A percentile compares a stretch with the other conserved stretches of the same genome.
These are phyloP conservation scores for Rhodofomes roseus DNA, from an alignment of 1,284 basidiomycete species.

Conservation along the genomic window DNA sequence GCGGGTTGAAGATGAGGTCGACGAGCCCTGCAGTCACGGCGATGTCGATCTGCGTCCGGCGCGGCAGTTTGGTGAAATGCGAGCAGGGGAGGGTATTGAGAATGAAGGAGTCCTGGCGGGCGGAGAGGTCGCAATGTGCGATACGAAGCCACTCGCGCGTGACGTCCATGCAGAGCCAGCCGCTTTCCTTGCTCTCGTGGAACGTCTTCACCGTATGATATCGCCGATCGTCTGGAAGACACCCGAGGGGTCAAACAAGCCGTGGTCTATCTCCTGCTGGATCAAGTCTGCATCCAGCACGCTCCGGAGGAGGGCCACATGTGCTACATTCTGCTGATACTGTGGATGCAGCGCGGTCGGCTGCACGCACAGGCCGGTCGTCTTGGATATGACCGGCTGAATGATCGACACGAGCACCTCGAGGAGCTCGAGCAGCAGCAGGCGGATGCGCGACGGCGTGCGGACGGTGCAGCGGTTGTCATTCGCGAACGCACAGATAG, in stretches of 20 bases:
- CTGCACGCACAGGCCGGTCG: slow-evolving; percentile 16
- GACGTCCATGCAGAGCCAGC: slow-evolving; percentile 44
- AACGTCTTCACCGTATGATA: slow-evolving; percentile 81
- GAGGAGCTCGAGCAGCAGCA: slow-evolving; percentile 75
- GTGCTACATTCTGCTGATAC: slow-evolving; percentile 38
- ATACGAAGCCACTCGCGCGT: slow-evolving; percentile 64
- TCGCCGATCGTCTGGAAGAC: slow-evolving; percentile 78
- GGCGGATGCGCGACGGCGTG: slow-evolving; percentile 72
- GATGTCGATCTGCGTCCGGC: slow-evolving; percentile 22
- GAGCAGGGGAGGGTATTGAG: slow-evolving; percentile 38
- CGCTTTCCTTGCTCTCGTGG: slow-evolving; percentile 49
- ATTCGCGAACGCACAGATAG: slow-evolving; percentile 43
- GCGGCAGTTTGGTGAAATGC: slow-evolving; percentile 23
- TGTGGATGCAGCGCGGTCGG: slow-evolving; percentile 26
- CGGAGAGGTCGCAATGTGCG: slow-evolving; percentile 36
- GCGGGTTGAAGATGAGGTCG: slow-evolving; percentile 27
- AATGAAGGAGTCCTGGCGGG: slow-evolving; percentile 21
- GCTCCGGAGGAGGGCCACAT: slow-evolving; percentile 51
- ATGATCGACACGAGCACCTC: slow-evolving; percentile 84
- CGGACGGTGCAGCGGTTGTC: slow-evolving; percentile 48
- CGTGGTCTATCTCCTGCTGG: slow-evolving; percentile 75
- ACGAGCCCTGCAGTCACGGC: slow-evolving; percentile 26
- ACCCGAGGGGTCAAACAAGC: slow-evolving; percentile 78
- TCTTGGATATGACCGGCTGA: slow-evolving; percentile 45
- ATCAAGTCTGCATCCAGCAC: slow-evolving; percentile 75